Percentiles rank a stretch among this genome's conserved stretches.
phyloP scores from a whole-genome alignment of 108 stramenopile genomes.

The Fistulifera solaris region DNA sequence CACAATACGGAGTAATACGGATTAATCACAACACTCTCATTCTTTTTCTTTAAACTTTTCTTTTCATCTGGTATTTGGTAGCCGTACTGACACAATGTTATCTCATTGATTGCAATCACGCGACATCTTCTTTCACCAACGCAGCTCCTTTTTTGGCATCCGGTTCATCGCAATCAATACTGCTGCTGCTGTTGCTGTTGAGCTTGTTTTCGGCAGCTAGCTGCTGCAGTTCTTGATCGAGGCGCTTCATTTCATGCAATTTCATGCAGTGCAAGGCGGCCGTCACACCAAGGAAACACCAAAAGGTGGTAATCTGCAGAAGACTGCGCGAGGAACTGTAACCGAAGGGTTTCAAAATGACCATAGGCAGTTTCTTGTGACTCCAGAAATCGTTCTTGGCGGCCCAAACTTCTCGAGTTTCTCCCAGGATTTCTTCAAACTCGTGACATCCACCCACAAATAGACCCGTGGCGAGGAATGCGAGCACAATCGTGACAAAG shows the following conservation, averaged over 20 bases:
- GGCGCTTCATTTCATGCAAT: neutral
- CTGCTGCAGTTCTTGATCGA: neutral
- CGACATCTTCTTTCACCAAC: too few species aligned
- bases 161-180: too few species aligned
- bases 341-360: conserved; percentile 74
- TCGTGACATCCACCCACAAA: conserved; percentile 63
- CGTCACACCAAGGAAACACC: conserved; percentile 48
- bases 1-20: too few species aligned
- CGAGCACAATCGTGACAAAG: conserved; percentile 46
- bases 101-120: too few species aligned
- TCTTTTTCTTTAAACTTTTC: too few species aligned
- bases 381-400: conserved; percentile 40
- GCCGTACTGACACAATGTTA: too few species aligned
- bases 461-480: conserved; percentile 59
- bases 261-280: conserved; percentile 45
- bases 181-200: too few species aligned
- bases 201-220: too few species aligned
- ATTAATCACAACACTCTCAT: too few species aligned
- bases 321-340: conserved; percentile 57
- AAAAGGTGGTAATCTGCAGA: conserved; percentile 36
- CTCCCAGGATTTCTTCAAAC: conserved; percentile 60
- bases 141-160: too few species aligned
- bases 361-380: conserved; percentile 51
- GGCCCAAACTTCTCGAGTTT: conserved; percentile 44
- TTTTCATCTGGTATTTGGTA: too few species aligned